Conservation (phyloP, 2,329 filamentous ascomycete genomes). For the Fusarium continuum region DNA sequence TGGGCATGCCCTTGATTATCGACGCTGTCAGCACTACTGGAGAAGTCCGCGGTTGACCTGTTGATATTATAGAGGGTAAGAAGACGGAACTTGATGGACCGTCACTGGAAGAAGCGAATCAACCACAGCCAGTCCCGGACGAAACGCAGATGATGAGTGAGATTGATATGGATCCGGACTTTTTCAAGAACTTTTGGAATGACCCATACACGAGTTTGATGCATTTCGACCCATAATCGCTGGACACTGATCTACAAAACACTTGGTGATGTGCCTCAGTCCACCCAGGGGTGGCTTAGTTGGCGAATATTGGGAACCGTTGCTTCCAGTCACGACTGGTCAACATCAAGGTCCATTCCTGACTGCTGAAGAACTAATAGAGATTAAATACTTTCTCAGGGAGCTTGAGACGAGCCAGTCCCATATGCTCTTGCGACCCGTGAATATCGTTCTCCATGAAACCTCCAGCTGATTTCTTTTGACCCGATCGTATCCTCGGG, state of each 20-base stretch:
- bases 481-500: constrained; percentile 16
- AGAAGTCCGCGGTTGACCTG: constrained; percentile 17
- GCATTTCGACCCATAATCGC: constrained; percentile 6
- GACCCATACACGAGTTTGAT: constrained; percentile 25
- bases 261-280: neutral
- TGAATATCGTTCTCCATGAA: constrained; percentile 41
- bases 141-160: neutral
- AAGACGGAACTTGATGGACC: neutral
- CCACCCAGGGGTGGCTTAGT: too few relatives aligned
- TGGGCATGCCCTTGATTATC: constrained; percentile 26
- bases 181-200: constrained; percentile 25
- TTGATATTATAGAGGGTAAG: neutral
- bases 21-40: constrained; percentile 18
- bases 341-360: too few relatives aligned
- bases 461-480: constrained; percentile 24
- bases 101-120: too few relatives aligned
- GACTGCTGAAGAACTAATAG: neutral
- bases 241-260: neutral
- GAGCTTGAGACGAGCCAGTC: constrained; percentile 20
- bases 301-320: too few relatives aligned
- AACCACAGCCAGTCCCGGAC: neutral
- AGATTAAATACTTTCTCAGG: neutral
- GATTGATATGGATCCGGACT: neutral
- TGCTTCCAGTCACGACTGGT: too few relatives aligned
- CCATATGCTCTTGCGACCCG: constrained; percentile 36